Conservation (phyloP, 208 protist species). For the Trypanosoma platydactyli region DNA sequence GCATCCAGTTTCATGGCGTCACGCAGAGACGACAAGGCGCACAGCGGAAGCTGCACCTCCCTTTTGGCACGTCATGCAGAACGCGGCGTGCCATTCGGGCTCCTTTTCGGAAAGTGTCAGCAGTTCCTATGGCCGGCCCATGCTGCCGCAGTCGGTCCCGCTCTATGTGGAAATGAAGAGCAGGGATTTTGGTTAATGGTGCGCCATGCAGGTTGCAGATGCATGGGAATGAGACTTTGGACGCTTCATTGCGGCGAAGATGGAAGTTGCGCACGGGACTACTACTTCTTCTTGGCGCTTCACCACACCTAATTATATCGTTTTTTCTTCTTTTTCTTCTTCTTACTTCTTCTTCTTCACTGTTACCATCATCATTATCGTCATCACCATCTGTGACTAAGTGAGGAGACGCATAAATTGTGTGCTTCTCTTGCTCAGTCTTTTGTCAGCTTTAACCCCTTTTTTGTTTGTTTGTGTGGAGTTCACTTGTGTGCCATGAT, state of each 20-base stretch:
- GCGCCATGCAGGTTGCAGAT: not conserved
- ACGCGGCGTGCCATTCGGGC: not conserved
- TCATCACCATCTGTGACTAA: too few species aligned
- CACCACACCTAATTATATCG: not conserved
- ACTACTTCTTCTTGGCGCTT: not conserved
- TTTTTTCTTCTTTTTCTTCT: constrained; percentile 7
- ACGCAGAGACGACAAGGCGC: not conserved
- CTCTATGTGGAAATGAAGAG: constrained; percentile 3
- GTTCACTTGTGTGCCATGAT: constrained; percentile 13
- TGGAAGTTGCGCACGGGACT: not conserved
- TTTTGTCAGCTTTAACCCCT: too few species aligned
- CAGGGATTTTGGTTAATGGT: not conserved
- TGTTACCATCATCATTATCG: too few species aligned
- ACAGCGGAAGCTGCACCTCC: not conserved
- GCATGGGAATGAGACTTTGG: not conserved
- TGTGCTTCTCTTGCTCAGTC: too few species aligned
- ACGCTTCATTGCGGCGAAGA: not conserved
- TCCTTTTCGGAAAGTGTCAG: constrained; percentile 4
- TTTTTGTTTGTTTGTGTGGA: constrained; percentile 12
- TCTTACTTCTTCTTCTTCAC: not conserved
- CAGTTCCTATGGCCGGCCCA: constrained; percentile 1
- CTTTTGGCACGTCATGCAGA: not conserved
- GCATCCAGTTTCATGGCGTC: constrained; percentile 41
- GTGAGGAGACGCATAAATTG: too few species aligned
- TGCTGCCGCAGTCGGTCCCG: not conserved